Percentiles rank a stretch among this genome's conserved stretches.
Conservation (phyloP, 2,329 filamentous ascomycete genomes). For the Pyrenophora teres region DNA sequence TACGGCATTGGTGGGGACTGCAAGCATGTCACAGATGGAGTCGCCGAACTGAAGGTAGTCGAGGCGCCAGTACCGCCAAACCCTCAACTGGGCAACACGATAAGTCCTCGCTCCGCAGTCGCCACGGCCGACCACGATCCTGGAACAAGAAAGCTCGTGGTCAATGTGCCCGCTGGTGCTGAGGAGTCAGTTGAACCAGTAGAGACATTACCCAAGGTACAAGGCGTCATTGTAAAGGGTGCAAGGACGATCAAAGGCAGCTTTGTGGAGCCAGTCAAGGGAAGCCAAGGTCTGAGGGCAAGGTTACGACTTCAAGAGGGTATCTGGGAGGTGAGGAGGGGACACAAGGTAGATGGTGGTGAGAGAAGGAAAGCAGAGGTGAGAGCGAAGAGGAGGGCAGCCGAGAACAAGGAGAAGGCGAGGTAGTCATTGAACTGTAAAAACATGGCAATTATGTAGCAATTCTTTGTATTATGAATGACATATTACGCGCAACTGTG, state of each 20-base stretch:
- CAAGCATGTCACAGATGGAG: conserved; percentile 66
- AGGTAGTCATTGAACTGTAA: conserved; percentile 22
- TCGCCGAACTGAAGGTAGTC: conserved; percentile 62
- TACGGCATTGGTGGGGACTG: conserved; percentile 85
- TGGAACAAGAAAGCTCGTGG: conserved; percentile 62
- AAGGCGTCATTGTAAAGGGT: conserved; percentile 69
- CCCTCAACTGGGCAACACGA: conserved; percentile 29
- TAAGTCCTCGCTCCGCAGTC: conserved; percentile 33
- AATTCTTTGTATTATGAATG: conserved; percentile 6
- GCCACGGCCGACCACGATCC: conserved; percentile 60
- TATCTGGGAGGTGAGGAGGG: conserved; percentile 88
- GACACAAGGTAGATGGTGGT: conserved; percentile 93
- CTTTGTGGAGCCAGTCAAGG: conserved; percentile 71
- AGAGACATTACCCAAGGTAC: conserved; percentile 60
- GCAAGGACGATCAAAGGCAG: conserved; percentile 75
- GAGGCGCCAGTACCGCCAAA: conserved; percentile 55
- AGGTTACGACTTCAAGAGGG: conserved; percentile 76
- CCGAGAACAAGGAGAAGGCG: conserved; percentile 73
- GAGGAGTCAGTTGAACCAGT: conserved; percentile 46
- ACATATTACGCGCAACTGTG: neutral
- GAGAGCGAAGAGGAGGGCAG: conserved; percentile 80
- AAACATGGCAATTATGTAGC: neutral
- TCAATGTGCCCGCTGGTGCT: conserved; percentile 60
- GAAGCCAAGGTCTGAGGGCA: conserved; percentile 62
- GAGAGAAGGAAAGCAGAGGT: conserved; percentile 88